These are phyloP conservation scores for Phaffia australis DNA, from an alignment of 768 basidiomycete genomes.

Conservation along the genomic window DNA sequence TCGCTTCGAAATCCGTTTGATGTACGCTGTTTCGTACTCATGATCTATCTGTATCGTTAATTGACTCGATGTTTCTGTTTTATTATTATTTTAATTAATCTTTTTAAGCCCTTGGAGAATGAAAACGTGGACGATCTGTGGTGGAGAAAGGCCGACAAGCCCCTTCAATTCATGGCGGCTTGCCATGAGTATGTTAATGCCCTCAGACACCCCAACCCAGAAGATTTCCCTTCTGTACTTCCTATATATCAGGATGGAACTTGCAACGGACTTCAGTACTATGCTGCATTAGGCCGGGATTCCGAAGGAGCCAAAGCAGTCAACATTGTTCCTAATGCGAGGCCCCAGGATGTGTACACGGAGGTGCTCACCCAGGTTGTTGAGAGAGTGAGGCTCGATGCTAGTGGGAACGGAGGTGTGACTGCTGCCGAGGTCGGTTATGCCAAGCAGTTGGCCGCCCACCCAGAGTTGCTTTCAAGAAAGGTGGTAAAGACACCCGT, in stretches of 20 bases:
- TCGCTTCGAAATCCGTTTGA: slow-evolving; percentile 68
- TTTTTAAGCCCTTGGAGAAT: not conserved
- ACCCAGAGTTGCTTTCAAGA: slow-evolving; percentile 69
- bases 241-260: slow-evolving; percentile 98
- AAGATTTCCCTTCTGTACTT: slow-evolving; percentile 52
- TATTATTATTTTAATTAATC: not conserved
- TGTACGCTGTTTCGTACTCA: slow-evolving; percentile 39
- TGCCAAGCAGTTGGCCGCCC: slow-evolving; percentile 38
- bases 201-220: slow-evolving; percentile 56
- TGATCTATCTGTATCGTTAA: not conserved
- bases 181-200: slow-evolving; percentile 82
- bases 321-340: slow-evolving; percentile 70
- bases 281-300: slow-evolving; percentile 94
- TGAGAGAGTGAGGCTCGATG: slow-evolving; percentile 49
- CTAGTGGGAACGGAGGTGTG: not conserved
- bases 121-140: slow-evolving; percentile 40
- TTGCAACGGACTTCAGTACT: slow-evolving; percentile 96
- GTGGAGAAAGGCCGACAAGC: slow-evolving; percentile 89
- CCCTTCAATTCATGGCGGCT: slow-evolving; percentile 91
- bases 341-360: slow-evolving; percentile 90
- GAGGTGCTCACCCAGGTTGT: slow-evolving; percentile 82
- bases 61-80: too few species aligned
- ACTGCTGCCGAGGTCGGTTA: slow-evolving; percentile 31
- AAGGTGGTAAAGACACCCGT: slow-evolving; percentile 98
- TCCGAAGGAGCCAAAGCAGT: slow-evolving; percentile 77